Percentiles rank a stretch among this genome's conserved stretches.
Conservation (phyloP, 768 basidiomycete genomes). For the Psilocybe sp. region DNA sequence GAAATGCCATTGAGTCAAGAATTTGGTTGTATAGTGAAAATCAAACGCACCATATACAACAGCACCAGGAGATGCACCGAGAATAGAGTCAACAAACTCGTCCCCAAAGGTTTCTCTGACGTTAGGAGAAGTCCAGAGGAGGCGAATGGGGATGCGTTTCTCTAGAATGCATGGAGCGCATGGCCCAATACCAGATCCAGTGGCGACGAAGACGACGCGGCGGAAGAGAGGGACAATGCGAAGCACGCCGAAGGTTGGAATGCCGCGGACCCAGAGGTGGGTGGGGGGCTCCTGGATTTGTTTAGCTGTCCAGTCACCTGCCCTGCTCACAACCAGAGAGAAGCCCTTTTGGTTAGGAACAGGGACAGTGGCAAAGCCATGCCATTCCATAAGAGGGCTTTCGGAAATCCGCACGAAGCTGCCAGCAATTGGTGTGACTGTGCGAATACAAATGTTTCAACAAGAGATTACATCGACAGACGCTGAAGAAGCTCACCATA, state of each 20-base stretch:
- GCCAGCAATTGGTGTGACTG: constrained; percentile 44
- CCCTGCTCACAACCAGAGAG: constrained; percentile 54
- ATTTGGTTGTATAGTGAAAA: not conserved
- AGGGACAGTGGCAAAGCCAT: constrained; percentile 54
- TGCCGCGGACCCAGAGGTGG: constrained; percentile 55
- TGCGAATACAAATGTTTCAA: not conserved
- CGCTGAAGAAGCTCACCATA: constrained; percentile 37
- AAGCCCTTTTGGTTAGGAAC: constrained; percentile 47
- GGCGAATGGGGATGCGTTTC: constrained; percentile 45
- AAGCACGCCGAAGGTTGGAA: constrained; percentile 54
- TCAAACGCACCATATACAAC: constrained; percentile 48
- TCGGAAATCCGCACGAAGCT: constrained; percentile 45
- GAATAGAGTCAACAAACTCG: constrained; percentile 53
- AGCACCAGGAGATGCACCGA: constrained; percentile 51
- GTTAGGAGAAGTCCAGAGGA: constrained; percentile 64
- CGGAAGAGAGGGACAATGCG: constrained; percentile 54
- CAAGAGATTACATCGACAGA: not conserved
- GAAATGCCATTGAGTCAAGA: not conserved
- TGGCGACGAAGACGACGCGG: constrained; percentile 55
- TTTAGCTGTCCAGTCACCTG: constrained; percentile 59
- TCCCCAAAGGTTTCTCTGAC: constrained; percentile 62
- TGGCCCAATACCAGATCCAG: constrained; percentile 60
- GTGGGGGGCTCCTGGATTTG: constrained; percentile 53
- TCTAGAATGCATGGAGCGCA: constrained; percentile 55
- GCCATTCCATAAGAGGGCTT: constrained; percentile 54